Percentiles rank a stretch among this genome's conserved stretches.
Conservation (phyloP, 2,329 filamentous ascomycete genomes). For the Fusarium stilboides region DNA sequence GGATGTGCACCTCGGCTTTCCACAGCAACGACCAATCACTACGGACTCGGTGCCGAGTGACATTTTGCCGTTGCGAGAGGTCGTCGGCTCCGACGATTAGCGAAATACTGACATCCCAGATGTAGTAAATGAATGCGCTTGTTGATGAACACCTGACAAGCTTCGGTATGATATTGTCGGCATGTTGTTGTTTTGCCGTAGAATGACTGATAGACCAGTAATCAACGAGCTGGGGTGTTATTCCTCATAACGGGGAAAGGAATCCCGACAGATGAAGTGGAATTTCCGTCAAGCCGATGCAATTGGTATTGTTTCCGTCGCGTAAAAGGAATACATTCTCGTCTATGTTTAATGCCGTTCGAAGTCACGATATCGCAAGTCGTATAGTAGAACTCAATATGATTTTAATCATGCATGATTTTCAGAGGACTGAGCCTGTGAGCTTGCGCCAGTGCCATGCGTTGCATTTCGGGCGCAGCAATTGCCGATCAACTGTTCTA, state of each 20-base stretch:
- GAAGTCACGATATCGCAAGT: conserved; percentile 1
- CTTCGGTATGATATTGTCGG: conserved; percentile 14
- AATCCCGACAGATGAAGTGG: not conserved
- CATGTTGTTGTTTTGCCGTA: conserved; percentile 21
- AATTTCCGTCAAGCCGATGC: too few relatives aligned
- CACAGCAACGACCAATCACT: conserved; percentile 18
- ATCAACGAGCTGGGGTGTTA: not conserved
- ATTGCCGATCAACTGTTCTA: conserved; percentile 26
- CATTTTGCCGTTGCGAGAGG: conserved; percentile 23
- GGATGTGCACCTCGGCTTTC: conserved; percentile 35
- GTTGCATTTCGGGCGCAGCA: conserved; percentile 36
- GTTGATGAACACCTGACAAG: not conserved
- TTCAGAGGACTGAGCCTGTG: conserved; percentile 11
- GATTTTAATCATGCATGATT: not conserved
- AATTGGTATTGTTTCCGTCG: not conserved
- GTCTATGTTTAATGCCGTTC: not conserved
- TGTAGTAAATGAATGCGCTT: not conserved
- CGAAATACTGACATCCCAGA: not conserved
- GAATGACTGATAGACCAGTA: not conserved
- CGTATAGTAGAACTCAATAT: not conserved
- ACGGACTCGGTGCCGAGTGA: conserved; percentile 37
- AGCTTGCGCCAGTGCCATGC: conserved; percentile 29
- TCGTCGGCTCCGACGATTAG: conserved; percentile 34
- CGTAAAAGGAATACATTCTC: not conserved
- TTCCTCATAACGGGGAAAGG: not conserved